Percentiles rank a stretch among this genome's conserved stretches.
Evolutionary conservation across 768 basidiomycete species (phyloP).

Genomic region (Tricholoma bakamatsutake): DNA sequence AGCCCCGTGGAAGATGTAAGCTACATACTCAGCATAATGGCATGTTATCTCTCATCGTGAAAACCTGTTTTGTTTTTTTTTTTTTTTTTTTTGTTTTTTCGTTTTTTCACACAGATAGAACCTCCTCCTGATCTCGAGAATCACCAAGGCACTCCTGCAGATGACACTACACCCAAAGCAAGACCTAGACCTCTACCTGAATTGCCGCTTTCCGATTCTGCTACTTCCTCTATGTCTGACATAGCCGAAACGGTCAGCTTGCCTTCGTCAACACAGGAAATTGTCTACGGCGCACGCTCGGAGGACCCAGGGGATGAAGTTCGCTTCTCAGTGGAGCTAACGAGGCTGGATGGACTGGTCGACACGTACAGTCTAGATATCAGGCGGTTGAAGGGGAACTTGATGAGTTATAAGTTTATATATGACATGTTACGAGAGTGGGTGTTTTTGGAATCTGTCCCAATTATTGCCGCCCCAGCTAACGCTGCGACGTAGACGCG

Average conservation of each 20-base stretch:
- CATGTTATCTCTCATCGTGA: not conserved
- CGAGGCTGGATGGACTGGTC: slow-evolving; percentile 73
- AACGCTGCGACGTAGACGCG: not conserved
- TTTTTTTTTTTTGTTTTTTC: too few relatives aligned
- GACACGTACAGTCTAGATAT: slow-evolving; percentile 87
- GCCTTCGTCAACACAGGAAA: not conserved
- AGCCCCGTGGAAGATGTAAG: not conserved
- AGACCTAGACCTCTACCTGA: not conserved
- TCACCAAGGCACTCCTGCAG: not conserved
- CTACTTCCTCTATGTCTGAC: slow-evolving; percentile 50
- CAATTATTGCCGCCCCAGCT: not conserved
- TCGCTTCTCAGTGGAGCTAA: slow-evolving; percentile 88
- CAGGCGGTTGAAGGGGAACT: slow-evolving; percentile 78
- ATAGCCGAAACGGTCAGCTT: slow-evolving; percentile 32
- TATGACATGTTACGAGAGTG: slow-evolving; percentile 70
- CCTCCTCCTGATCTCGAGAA: not conserved
- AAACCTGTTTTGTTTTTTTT: too few relatives aligned
- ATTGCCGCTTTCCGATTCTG: slow-evolving; percentile 19
- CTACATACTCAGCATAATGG: not conserved
- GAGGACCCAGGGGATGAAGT: slow-evolving; percentile 89
- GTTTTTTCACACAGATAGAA: not conserved
- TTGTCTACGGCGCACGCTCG: slow-evolving; percentile 46
- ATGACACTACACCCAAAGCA: slow-evolving; percentile 1
- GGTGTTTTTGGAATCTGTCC: slow-evolving; percentile 15
- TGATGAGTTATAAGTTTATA: slow-evolving; percentile 79